These are phyloP conservation scores for Aciculosporium take DNA, from an alignment of 2,329 filamentous ascomycete species.

Conservation along the genomic window DNA sequence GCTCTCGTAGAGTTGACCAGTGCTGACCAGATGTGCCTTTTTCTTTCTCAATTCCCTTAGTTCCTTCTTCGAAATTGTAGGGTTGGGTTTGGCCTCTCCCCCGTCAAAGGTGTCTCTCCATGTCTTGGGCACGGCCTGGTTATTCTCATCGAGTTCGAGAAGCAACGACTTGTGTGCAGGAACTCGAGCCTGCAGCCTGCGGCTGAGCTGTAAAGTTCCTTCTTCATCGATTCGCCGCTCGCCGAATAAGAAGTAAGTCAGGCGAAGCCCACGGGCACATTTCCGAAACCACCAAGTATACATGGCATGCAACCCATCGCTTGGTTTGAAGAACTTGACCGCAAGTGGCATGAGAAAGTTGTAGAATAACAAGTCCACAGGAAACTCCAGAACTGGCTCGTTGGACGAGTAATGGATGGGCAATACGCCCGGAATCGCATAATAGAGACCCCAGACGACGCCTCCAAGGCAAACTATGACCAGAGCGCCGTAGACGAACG, in stretches of 20 bases:
- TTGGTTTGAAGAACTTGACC: conserved; percentile 71
- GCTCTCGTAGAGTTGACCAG: conserved; percentile 46
- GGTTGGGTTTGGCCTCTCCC: conserved; percentile 28
- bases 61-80: conserved; percentile 21
- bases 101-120: conserved; percentile 44
- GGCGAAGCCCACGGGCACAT: conserved; percentile 63
- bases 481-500: conserved; percentile 83
- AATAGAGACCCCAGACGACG: conserved; percentile 81
- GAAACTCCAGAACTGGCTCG: conserved; percentile 85
- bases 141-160: conserved; percentile 29
- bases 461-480: conserved; percentile 89
- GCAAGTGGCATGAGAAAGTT: conserved; percentile 89
- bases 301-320: conserved; percentile 67
- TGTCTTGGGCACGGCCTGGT: conserved; percentile 34
- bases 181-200: conserved; percentile 16
- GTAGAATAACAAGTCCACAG: conserved; percentile 86
- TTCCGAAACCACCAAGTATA: conserved; percentile 94
- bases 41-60: conserved; percentile 21
- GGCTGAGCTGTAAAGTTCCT: conserved; percentile 41
- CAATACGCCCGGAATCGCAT: conserved; percentile 54
- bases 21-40: conserved; percentile 32
- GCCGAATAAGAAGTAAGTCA: conserved; percentile 89
- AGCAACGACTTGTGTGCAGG: conserved; percentile 29
- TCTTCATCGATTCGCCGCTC: conserved; percentile 73
- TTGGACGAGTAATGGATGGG: conserved; percentile 91